These are phyloP conservation scores for Eucalyptus dawsonii DNA, from an alignment of 345 rosid species.

Conservation along the genomic window DNA sequence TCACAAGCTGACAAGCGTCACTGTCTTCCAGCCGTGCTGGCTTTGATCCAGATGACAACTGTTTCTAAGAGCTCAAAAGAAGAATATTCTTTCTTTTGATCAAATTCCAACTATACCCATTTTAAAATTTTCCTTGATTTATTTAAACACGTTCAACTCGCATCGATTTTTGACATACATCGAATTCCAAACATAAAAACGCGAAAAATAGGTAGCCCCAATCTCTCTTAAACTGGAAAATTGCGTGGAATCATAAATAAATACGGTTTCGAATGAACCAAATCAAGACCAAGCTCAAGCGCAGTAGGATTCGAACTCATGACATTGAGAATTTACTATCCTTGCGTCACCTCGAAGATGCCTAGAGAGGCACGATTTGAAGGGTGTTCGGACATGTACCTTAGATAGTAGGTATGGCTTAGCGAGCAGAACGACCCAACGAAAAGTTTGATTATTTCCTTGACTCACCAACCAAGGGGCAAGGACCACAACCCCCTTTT, in stretches of 20 bases:
- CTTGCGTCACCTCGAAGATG: background rate
- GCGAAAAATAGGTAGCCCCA: background rate
- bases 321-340: background rate
- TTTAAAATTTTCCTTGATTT: background rate
- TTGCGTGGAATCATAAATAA: background rate
- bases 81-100: background rate
- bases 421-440: background rate
- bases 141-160: background rate
- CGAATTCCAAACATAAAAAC: background rate
- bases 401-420: background rate
- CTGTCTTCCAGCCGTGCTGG: background rate
- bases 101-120: background rate
- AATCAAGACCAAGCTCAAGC: background rate
- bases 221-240: background rate
- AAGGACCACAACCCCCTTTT: background rate
- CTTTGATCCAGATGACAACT: background rate
- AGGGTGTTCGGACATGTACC: background rate
- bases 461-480: background rate
- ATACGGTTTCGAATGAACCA: background rate
- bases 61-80: background rate
- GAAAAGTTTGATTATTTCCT: background rate
- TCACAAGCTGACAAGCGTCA: background rate
- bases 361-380: background rate
- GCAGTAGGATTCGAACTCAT: accelerated
- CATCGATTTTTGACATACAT: background rate